Base-by-base conservation (phyloP, 805 yeast genomes). In the Nakazawaea wickerhamii region DNA sequence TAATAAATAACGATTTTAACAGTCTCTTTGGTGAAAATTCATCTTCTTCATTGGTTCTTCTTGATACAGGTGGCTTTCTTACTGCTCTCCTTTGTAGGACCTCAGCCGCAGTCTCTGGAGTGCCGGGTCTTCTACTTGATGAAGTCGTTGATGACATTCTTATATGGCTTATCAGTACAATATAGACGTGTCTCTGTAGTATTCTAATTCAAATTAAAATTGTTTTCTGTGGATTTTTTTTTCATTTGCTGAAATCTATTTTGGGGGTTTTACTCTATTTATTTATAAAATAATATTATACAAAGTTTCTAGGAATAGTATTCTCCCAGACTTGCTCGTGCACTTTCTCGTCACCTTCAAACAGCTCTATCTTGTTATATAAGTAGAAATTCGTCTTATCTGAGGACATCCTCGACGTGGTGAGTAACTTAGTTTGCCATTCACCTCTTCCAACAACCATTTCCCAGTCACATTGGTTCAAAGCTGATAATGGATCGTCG, bases 371-470 rank as follows among this genome's bases (percentile, higher is more conserved):
- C 35, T 51, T 51, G 40, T 64, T 64, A 23, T 52, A 45, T 35
- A 69, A 43, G 39, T 56, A 51, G 48, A 67, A 68, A 39, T 58
- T 59, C 0, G 57, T 55, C 7, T 40, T 41, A 40, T 66, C 71
- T 4, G 63, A 45, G 13, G 48, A 55, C 55, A 69, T 46, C 1
- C 48, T 46, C 4, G 70, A 59, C 18, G 45, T 48, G 15, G 64
- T 54, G 35, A 58, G 62, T 27, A 68, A 34, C 38, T 56, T 64
- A 38, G 61, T 60, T 14, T 58, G 54, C 74, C 73, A 69, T 33
- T 55, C 58, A 3, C 58, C 64, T 50, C 73, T 63, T 7, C 71
- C 71, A 57, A 67, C 58, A n/a, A 54, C 59, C 46, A 65, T 59
- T 8, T 63, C 63, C 71, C 71, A 69, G 13, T 47, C 53, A 48